phyloP scores from a whole-genome alignment of 129 eudicot genomes.

The Artemisia annua region DNA sequence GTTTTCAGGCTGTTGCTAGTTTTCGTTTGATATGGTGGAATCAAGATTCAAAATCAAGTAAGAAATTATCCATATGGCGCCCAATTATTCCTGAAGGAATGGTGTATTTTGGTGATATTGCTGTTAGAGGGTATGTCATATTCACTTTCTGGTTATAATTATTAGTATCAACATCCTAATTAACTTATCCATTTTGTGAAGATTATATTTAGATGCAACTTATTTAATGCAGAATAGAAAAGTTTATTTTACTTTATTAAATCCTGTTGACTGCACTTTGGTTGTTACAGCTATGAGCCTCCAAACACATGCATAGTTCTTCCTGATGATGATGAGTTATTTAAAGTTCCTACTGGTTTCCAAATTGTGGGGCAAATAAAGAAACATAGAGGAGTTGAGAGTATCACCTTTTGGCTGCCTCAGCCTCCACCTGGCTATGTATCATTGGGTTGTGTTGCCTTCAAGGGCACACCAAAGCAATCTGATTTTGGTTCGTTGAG shows the following conservation, averaged over 20 bases:
- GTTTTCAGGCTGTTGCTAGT: slow-evolving; percentile 83
- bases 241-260: background rate
- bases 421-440: slow-evolving; percentile 98
- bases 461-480: slow-evolving; percentile 76
- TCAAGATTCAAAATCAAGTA: slow-evolving; percentile 84
- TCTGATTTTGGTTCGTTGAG: slow-evolving; percentile 68
- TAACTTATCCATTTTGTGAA: background rate
- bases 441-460: slow-evolving; percentile 90
- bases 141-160: background rate
- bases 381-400: slow-evolving; percentile 71
- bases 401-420: slow-evolving; percentile 79
- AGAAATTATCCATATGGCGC: slow-evolving; percentile 90
- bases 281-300: slow-evolving; percentile 74
- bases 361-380: slow-evolving; percentile 71
- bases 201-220: background rate
- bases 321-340: slow-evolving; percentile 65
- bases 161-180: background rate
- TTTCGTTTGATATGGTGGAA: slow-evolving; percentile 92
- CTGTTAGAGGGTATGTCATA: slow-evolving; percentile 76
- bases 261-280: slow-evolving; percentile 9
- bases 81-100: slow-evolving; percentile 84
- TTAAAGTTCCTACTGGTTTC: slow-evolving; percentile 67
- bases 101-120: slow-evolving; percentile 96
- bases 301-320: slow-evolving; percentile 84
- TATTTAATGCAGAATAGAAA: background rate